These are phyloP conservation scores for Blastobotrys apis DNA, from an alignment of 1,139 yeast genomes.

Conservation along the genomic window DNA sequence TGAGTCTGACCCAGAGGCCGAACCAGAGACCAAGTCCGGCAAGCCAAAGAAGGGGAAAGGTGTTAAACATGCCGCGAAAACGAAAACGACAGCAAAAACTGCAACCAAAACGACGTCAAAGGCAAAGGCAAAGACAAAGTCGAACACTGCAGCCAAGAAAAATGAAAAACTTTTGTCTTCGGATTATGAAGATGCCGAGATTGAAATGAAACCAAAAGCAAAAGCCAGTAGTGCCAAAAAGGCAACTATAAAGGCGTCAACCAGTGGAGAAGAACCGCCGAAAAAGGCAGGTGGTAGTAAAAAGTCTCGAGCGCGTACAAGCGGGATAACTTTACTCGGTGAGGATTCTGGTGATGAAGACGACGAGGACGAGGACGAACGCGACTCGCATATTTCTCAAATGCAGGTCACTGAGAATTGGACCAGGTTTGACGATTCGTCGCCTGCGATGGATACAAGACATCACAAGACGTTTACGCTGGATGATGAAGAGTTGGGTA, in stretches of 20 bases:
- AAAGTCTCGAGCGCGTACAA: background rate
- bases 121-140: too few species aligned
- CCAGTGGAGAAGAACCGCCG: too few species aligned
- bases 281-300: too few species aligned
- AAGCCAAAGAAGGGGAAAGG: background rate
- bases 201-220: too few species aligned
- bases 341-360: conserved; percentile 7
- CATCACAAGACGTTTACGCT: conserved; percentile 11
- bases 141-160: too few species aligned
- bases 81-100: background rate
- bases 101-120: background rate
- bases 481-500: conserved; percentile 5
- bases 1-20: background rate
- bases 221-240: too few species aligned
- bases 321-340: conserved; percentile 5
- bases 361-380: conserved; percentile 3
- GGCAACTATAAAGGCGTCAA: too few species aligned
- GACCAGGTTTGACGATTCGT: conserved; percentile 10
- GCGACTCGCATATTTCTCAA: conserved; percentile 9
- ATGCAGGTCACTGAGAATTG: conserved; percentile 13
- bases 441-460: background rate
- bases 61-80: too few species aligned
- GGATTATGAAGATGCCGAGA: too few species aligned
- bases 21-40: background rate
- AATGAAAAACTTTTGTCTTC: too few species aligned